A percentile compares a stretch with the other conserved stretches of the same genome.
Evolutionary conservation across 179 eudicot genomes (phyloP).

Genomic region (Heliamphora pulchella): DNA sequence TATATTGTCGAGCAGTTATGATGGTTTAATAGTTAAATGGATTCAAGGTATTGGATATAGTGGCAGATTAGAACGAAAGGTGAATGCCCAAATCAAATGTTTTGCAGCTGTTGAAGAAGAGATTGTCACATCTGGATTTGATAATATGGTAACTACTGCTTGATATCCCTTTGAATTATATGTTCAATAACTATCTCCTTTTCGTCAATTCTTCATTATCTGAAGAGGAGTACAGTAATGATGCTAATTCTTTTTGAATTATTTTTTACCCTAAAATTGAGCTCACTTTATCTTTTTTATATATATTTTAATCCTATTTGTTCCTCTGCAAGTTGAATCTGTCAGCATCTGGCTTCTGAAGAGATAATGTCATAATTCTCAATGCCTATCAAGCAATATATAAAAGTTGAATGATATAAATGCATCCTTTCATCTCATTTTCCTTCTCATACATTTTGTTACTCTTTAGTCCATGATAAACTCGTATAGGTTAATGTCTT

Average conservation of each 20-base stretch:
- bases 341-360: background rate
- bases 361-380: background rate
- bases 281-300: background rate
- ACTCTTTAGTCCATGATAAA: background rate
- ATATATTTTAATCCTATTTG: background rate
- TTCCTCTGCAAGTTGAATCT: background rate
- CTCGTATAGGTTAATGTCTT: background rate
- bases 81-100: constrained; percentile 77
- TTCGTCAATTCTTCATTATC: background rate
- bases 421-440: background rate
- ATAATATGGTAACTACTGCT: constrained; percentile 59
- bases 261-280: background rate
- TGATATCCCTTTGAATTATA: background rate
- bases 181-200: background rate
- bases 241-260: background rate
- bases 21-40: constrained; percentile 86
- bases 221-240: background rate
- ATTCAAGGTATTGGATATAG: constrained; percentile 70
- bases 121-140: constrained; percentile 71
- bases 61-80: constrained; percentile 76
- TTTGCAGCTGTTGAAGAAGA: constrained; percentile 73
- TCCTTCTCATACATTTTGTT: background rate
- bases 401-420: background rate
- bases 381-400: background rate
- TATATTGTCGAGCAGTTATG: constrained; percentile 85